phyloP scores from a whole-genome alignment of 495 filamentous ascomycete genomes.

The Hypoxylon crocopeplum region DNA sequence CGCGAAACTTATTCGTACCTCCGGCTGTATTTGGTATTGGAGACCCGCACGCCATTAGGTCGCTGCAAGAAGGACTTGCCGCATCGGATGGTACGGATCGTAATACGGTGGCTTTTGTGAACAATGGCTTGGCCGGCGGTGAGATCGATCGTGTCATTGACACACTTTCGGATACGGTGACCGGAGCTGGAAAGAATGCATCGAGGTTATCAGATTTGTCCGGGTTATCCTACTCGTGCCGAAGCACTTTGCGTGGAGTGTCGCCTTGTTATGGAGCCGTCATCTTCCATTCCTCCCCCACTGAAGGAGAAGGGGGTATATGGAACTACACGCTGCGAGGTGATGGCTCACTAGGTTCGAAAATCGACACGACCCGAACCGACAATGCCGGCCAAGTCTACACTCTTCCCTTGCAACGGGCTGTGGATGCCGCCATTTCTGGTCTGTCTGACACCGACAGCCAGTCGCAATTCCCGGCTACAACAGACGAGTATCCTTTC shows the following conservation, averaged over 20 bases:
- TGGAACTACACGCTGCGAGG: conserved; percentile 88
- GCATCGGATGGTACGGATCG: conserved; percentile 55
- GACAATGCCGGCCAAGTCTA: conserved; percentile 77
- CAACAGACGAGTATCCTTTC: conserved; percentile 72
- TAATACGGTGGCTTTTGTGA: conserved; percentile 78
- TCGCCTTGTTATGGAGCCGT: conserved; percentile 78
- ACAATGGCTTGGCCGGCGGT: conserved; percentile 72
- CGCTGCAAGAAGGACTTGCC: conserved; percentile 65
- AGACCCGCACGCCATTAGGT: conserved; percentile 59
- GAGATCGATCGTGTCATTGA: conserved; percentile 76
- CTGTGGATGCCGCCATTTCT: conserved; percentile 76
- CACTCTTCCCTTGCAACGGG: conserved; percentile 76
- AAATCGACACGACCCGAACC: conserved; percentile 63
- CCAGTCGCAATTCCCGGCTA: conserved; percentile 49
- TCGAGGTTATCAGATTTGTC: conserved; percentile 56
- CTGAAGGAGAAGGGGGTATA: conserved; percentile 64
- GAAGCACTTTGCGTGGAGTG: conserved; percentile 71
- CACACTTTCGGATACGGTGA: conserved; percentile 59
- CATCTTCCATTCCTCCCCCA: conserved; percentile 74
- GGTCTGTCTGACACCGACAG: conserved; percentile 51
- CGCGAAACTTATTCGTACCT: conserved; percentile 71
- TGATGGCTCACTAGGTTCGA: conserved; percentile 65
- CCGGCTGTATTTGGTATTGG: conserved; percentile 74
- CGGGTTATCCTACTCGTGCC: conserved; percentile 67
- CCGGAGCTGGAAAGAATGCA: conserved; percentile 61